Base-by-base conservation (phyloP, 2,329 filamentous ascomycete species). In the Aspergillus sp. region DNA sequence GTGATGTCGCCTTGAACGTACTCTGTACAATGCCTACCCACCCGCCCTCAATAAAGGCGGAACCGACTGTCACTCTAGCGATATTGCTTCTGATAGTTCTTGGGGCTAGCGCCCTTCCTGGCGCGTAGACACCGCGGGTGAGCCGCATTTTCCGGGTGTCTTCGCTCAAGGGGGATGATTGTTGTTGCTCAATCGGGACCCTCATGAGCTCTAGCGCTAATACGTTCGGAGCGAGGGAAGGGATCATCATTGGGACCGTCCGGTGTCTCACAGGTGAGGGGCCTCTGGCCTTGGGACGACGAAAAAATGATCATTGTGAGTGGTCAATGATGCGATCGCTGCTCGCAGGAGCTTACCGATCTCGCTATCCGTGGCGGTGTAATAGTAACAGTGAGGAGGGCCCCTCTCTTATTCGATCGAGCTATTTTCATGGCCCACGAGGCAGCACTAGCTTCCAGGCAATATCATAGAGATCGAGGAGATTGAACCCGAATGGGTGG, bases 181-280 rank as follows among this genome's bases (percentile, higher is more conserved):
- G 48, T 58, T 58, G 36, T 19, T 47, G 32, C 32, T 55, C 56
- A 58, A 39, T 23, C 36, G 47, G 44, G 47, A 58, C 58, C 51
- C 50, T 54, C 44, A 30, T 30, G 39, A 49, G 49, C 54, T 61
- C 49, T 41, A 32, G 36, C 53, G 54, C 49, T 53, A 53, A 50
- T 23, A 17, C 39, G 32, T 5, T 42, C 53, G 25, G 21, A 47
- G 48, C 36, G 55, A 50, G 60, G 56, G 30, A 50, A 41, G 44
- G 49, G 50, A 54, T 58, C 30, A 38, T 53, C 51, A 41, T 39
- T 57, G 47, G 47, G 39, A 57, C 39, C 51, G 60, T 59, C 57
- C 59, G 30, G 65, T 57, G 64, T 62, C 61, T 66, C 65, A 62
- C 36, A 41, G 38, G 48, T 60, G 61, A 65, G 65, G 65, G 64